These are phyloP conservation scores for Fusarium euwallaceae DNA, from an alignment of 2,329 filamentous ascomycete genomes.

Conservation along the genomic window DNA sequence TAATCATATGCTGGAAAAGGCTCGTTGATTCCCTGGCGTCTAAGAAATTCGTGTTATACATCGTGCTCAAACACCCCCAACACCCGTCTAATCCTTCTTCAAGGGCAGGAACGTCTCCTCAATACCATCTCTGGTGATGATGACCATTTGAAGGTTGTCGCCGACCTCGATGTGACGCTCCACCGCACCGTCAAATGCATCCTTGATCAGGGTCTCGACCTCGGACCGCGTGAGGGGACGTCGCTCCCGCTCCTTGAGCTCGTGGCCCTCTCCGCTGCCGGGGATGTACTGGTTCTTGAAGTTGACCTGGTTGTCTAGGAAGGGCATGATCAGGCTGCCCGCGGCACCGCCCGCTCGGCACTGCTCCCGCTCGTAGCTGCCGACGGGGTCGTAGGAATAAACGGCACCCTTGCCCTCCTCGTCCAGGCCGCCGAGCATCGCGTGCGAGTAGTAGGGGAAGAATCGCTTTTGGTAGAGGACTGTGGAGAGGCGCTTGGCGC, in stretches of 20 bases:
- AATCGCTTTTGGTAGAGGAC: constrained; percentile 98
- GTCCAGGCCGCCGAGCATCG: constrained; percentile 93
- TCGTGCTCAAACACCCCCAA: constrained; percentile 28
- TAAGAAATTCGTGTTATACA: constrained; percentile 51
- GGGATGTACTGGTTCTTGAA: constrained; percentile 99
- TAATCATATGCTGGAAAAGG: constrained; percentile 18
- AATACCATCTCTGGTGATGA: constrained; percentile 89
- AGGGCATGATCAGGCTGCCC: constrained; percentile 96
- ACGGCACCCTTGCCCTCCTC: constrained; percentile 94
- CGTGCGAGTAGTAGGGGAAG: constrained; percentile 98
- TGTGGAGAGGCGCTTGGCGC: constrained; percentile 93
- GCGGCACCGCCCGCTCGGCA: constrained; percentile 94
- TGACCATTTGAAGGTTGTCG: constrained; percentile 94
- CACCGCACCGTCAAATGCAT: constrained; percentile 97
- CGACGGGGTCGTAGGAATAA: constrained; percentile 98
- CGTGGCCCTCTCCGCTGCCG: constrained; percentile 85
- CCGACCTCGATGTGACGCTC: constrained; percentile 99
- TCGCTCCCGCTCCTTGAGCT: constrained; percentile 77
- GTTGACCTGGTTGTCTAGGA: constrained; percentile 99
- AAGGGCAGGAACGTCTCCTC: constrained; percentile 86
- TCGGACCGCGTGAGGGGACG: constrained; percentile 78
- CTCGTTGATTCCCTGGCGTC: constrained; percentile 42
- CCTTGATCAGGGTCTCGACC: constrained; percentile 90
- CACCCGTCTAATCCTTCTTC: constrained; percentile 82
- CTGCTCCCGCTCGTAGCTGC: constrained; percentile 97